phyloP scores from a whole-genome alignment of 2,329 filamentous ascomycete species.

The Dactylellina drechsleri region DNA sequence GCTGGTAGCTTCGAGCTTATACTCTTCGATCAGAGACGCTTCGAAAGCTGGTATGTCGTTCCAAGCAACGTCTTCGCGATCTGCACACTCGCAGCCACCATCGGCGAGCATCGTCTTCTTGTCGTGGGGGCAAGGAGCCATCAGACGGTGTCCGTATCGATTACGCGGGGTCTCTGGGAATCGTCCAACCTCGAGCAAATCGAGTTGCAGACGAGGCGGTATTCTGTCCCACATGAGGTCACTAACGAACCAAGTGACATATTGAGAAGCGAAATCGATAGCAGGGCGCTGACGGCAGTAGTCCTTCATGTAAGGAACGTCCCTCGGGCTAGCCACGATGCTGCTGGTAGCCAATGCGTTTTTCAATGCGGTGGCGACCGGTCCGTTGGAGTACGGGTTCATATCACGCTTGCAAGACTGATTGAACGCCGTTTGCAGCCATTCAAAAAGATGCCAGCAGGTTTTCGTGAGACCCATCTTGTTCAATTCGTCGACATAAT shows the following conservation, averaged over 20 bases:
- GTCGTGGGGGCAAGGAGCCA: slow-evolving; percentile 35
- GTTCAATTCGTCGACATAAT: slow-evolving; percentile 52
- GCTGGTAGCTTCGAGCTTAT: slow-evolving; percentile 37
- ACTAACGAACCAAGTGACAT: slow-evolving; percentile 49
- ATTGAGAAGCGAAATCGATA: slow-evolving; percentile 45
- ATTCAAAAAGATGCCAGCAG: slow-evolving; percentile 54
- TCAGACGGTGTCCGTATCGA: slow-evolving; percentile 45
- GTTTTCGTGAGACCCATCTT: slow-evolving; percentile 52
- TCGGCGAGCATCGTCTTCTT: slow-evolving; percentile 47
- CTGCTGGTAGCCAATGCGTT: slow-evolving; percentile 43
- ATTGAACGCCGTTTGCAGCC: slow-evolving; percentile 53
- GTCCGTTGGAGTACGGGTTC: slow-evolving; percentile 54
- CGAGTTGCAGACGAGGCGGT: slow-evolving; percentile 50
- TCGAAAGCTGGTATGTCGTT: slow-evolving; percentile 47
- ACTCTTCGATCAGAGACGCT: slow-evolving; percentile 42
- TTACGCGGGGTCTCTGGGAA: slow-evolving; percentile 53
- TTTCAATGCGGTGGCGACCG: slow-evolving; percentile 50
- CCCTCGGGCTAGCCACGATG: slow-evolving; percentile 49
- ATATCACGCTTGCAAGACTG: slow-evolving; percentile 54
- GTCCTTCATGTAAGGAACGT: slow-evolving; percentile 53
- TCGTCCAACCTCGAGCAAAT: slow-evolving; percentile 52
- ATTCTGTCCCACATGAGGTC: slow-evolving; percentile 53
- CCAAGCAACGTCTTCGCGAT: slow-evolving; percentile 52
- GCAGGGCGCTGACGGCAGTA: slow-evolving; percentile 41
- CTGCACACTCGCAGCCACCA: slow-evolving; percentile 52